Evolutionary conservation across 768 basidiomycete genomes (phyloP).

Genomic region (Mycena sanguinolenta): DNA sequence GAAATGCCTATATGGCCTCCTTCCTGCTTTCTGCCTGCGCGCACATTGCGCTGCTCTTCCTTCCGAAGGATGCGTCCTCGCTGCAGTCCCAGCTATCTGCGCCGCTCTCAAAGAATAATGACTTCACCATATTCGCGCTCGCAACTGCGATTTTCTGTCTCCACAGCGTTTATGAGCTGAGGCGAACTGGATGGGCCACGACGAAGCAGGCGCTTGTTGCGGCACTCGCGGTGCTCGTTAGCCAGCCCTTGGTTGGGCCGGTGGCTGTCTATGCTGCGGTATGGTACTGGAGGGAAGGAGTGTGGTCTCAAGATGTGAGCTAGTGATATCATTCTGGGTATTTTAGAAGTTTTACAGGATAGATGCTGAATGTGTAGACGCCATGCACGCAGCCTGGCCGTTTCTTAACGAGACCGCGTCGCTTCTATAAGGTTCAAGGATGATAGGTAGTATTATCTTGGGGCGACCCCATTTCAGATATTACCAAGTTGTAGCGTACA

Average conservation of each 20-base stretch:
- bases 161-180: conserved; percentile 11
- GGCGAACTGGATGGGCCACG: conserved; percentile 6
- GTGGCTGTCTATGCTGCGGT: neutral
- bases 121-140: conserved; percentile 5
- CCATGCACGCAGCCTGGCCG: no score
- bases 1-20: neutral
- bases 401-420: no score
- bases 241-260: conserved; percentile 3
- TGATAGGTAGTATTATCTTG: no score
- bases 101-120: neutral
- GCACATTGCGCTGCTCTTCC: neutral
- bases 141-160: conserved; percentile 1
- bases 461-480: no score
- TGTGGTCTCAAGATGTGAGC: neutral
- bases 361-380: no score
- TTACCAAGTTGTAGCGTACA: no score
- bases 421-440: no score
- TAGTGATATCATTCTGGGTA: no score
- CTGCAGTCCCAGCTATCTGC: no score
- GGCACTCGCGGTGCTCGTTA: conserved; percentile 2
- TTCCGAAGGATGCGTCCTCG: no score
- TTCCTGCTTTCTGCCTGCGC: conserved; percentile 1
- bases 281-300: neutral
- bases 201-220: conserved; percentile 4
- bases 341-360: no score